These are phyloP conservation scores for Kregervanrija pseudodelftensis DNA, from an alignment of 805 yeast genomes.

Conservation along the genomic window DNA sequence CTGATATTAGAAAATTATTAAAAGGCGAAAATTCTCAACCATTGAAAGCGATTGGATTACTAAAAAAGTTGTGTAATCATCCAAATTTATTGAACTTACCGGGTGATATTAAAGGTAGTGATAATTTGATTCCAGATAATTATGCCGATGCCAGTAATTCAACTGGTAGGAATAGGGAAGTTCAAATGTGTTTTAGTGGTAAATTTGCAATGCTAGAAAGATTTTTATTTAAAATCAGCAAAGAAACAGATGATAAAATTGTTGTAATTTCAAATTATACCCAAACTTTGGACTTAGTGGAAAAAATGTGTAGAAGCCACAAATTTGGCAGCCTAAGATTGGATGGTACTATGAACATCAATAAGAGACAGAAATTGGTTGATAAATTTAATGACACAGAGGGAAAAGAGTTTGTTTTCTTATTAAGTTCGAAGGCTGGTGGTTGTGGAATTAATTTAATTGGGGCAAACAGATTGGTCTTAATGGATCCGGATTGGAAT, in stretches of 20 bases:
- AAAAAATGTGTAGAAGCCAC: constrained; percentile 69
- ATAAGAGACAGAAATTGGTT: constrained; percentile 87
- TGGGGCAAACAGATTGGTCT: constrained; percentile 86
- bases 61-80: constrained; percentile 90
- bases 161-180: constrained; percentile 57
- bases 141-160: constrained; percentile 40
- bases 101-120: constrained; percentile 69
- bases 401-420: constrained; percentile 78
- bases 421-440: constrained; percentile 93
- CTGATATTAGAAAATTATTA: constrained; percentile 63
- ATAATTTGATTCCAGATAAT: constrained; percentile 63
- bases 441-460: constrained; percentile 97
- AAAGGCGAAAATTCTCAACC: constrained; percentile 74
- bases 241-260: constrained; percentile 88
- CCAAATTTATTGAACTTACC: constrained; percentile 79
- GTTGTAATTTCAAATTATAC: constrained; percentile 93
- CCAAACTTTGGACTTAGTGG: constrained; percentile 86
- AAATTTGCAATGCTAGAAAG: constrained; percentile 81
- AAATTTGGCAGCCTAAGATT: constrained; percentile 74
- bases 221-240: constrained; percentile 67
- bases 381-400: constrained; percentile 86
- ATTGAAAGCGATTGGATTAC: constrained; percentile 77
- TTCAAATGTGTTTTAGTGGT: constrained; percentile 80
- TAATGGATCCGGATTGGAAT: constrained; percentile 94
- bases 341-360: constrained; percentile 90